Evolutionary conservation across 2,329 filamentous ascomycete genomes (phyloP).

Genomic region (Phialophora expanda): DNA sequence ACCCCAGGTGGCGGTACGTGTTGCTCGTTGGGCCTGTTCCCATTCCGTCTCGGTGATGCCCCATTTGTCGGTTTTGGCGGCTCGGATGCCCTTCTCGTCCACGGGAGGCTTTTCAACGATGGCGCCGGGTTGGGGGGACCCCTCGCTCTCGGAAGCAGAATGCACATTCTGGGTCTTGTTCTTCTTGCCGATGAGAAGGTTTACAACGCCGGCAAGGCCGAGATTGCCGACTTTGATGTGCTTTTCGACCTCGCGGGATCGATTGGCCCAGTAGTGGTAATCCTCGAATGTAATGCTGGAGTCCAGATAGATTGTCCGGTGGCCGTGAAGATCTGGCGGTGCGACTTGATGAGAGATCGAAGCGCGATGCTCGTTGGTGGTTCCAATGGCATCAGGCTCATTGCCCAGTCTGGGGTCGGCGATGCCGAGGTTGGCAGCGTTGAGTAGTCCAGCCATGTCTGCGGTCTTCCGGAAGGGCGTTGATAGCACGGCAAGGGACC

Average conservation of each 20-base stretch:
- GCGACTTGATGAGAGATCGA: neutral
- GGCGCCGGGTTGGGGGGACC: neutral
- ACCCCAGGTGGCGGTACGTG: constrained; percentile 52
- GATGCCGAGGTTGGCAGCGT: constrained; percentile 1
- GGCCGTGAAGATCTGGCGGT: neutral
- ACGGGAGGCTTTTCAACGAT: constrained; percentile 2
- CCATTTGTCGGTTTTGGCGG: constrained; percentile 6
- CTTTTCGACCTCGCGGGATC: constrained; percentile 18
- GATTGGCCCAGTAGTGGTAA: constrained; percentile 20
- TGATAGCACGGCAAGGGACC: neutral
- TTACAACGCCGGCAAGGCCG: constrained; percentile 5
- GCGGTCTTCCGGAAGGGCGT: neutral
- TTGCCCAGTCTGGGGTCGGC: constrained; percentile 1
- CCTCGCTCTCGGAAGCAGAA: neutral
- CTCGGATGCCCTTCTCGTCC: constrained; percentile 2
- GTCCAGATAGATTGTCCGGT: constrained; percentile 14
- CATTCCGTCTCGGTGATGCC: constrained; percentile 49
- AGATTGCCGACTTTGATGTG: constrained; percentile 7
- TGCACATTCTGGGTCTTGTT: neutral
- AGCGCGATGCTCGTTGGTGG: constrained; percentile 1
- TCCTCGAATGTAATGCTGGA: constrained; percentile 19
- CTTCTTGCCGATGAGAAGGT: neutral
- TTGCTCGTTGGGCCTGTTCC: constrained; percentile 53
- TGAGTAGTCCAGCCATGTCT: neutral
- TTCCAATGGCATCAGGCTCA: constrained; percentile 6